These are phyloP conservation scores for Puccinia horiana DNA, from an alignment of 1,284 basidiomycete species.

Conservation along the genomic window DNA sequence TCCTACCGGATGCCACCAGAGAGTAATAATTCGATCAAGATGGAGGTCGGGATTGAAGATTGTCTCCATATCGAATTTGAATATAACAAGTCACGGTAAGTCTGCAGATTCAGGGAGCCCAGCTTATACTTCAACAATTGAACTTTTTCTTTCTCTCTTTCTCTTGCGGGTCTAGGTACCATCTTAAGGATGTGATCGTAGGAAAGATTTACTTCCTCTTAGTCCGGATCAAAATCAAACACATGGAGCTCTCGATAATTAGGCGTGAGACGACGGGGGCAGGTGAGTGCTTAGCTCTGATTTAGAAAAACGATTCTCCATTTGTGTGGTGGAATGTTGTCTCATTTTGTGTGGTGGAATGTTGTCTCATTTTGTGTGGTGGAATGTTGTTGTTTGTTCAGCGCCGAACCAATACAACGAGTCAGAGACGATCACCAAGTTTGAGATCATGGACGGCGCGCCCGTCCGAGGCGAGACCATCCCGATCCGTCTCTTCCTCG, in stretches of 20 bases:
- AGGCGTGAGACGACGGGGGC: conserved; percentile 93
- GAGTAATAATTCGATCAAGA: conserved; percentile 95
- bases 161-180: conserved; percentile 64
- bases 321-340: neutral
- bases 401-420: conserved; percentile 97
- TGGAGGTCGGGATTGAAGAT: conserved; percentile 99
- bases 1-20: conserved; percentile 98
- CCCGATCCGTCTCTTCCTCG: conserved; percentile 93
- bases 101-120: neutral
- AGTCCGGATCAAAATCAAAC: conserved; percentile 99
- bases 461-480: conserved; percentile 96
- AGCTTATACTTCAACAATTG: neutral
- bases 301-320: neutral
- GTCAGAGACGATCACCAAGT: conserved; percentile 98
- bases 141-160: neutral
- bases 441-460: conserved; percentile 98
- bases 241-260: conserved; percentile 98
- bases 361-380: neutral
- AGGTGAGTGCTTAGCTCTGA: conserved; percentile 14
- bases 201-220: conserved; percentile 99
- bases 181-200: conserved; percentile 97
- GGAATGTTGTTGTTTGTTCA: neutral
- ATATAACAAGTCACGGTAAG: conserved; percentile 91
- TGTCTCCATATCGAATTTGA: conserved; percentile 99
- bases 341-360: neutral